These are phyloP conservation scores for Pyrenopolyporus hunteri DNA, from an alignment of 495 filamentous ascomycete species.

Conservation along the genomic window DNA sequence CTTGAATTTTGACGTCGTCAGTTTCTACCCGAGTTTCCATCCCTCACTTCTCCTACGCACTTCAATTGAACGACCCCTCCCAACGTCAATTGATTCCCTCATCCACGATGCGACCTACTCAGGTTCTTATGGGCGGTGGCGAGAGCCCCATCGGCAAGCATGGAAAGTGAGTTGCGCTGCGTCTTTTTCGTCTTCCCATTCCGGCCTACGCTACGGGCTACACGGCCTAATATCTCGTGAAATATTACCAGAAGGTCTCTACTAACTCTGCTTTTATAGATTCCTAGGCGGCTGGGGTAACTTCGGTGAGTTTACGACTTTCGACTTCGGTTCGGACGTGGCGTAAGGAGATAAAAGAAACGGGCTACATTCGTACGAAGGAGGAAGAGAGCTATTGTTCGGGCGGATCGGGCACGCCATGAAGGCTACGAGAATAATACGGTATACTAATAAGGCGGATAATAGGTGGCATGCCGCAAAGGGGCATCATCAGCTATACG, in stretches of 20 bases:
- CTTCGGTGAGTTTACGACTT: constrained; percentile 69
- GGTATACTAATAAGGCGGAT: constrained; percentile 35
- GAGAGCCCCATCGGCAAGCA: constrained; percentile 65
- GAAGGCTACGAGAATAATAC: constrained; percentile 38
- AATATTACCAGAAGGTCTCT: no score
- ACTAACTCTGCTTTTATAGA: constrained; percentile 60
- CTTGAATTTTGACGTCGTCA: constrained; percentile 42
- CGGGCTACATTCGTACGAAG: not conserved
- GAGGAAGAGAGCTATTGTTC: not conserved
- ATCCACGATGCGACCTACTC: constrained; percentile 68
- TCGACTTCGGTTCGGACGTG: not conserved
- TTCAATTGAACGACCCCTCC: constrained; percentile 40
- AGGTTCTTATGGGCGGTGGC: constrained; percentile 56
- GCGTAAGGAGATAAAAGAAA: not conserved
- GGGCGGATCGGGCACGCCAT: not conserved
- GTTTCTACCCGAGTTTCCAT: constrained; percentile 36
- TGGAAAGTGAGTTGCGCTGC: constrained; percentile 67
- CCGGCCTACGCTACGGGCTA: constrained; percentile 2
- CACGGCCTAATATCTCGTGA: not conserved
- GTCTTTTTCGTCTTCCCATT: constrained; percentile 34
- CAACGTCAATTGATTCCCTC: constrained; percentile 36
- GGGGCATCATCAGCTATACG: constrained; percentile 62
- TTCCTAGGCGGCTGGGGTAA: constrained; percentile 86
- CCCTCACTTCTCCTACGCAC: constrained; percentile 32
- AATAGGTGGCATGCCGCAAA: constrained; percentile 58